phyloP scores from a whole-genome alignment of 2,329 filamentous ascomycete genomes.

The Diaporthe amygdali region DNA sequence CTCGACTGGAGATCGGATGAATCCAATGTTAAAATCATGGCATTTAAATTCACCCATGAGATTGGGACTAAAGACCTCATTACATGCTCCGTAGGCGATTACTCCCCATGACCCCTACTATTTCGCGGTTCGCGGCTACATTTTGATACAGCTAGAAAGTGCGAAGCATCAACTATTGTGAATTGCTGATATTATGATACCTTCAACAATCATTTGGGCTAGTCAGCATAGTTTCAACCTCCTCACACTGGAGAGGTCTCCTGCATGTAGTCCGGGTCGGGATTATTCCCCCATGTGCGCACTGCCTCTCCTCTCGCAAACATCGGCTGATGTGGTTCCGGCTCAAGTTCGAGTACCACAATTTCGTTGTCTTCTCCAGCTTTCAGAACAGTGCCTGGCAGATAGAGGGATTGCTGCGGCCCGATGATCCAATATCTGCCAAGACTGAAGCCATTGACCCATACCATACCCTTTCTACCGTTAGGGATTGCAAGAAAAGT shows the following conservation, averaged over 20 bases:
- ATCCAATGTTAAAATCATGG: too few relatives aligned
- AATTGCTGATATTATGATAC: too few relatives aligned
- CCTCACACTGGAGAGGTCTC: background rate
- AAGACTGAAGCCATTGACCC: slow-evolving; percentile 24
- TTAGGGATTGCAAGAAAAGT: slow-evolving; percentile 21
- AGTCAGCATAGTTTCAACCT: too few relatives aligned
- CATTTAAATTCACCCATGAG: too few relatives aligned
- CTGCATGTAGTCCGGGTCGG: slow-evolving; percentile 18
- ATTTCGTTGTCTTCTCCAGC: slow-evolving; percentile 22
- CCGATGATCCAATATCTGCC: slow-evolving; percentile 24
- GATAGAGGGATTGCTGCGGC: slow-evolving; percentile 21
- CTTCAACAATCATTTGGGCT: too few relatives aligned
- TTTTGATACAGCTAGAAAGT: too few relatives aligned
- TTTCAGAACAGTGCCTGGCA: slow-evolving; percentile 15
- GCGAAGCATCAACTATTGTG: too few relatives aligned
- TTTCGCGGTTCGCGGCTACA: too few relatives aligned
- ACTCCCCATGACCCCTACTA: too few relatives aligned
- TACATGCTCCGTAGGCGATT: too few relatives aligned
- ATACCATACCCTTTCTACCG: slow-evolving; percentile 21
- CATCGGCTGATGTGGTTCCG: background rate
- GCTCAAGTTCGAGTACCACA: slow-evolving; percentile 24
- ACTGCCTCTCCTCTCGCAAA: slow-evolving; percentile 6
- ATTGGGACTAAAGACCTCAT: too few relatives aligned
- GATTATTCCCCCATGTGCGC: slow-evolving; percentile 20
- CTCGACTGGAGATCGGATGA: too few relatives aligned